Conservation (phyloP, 2,329 filamentous ascomycete species). For the Cladosporium sphaerospermum region DNA sequence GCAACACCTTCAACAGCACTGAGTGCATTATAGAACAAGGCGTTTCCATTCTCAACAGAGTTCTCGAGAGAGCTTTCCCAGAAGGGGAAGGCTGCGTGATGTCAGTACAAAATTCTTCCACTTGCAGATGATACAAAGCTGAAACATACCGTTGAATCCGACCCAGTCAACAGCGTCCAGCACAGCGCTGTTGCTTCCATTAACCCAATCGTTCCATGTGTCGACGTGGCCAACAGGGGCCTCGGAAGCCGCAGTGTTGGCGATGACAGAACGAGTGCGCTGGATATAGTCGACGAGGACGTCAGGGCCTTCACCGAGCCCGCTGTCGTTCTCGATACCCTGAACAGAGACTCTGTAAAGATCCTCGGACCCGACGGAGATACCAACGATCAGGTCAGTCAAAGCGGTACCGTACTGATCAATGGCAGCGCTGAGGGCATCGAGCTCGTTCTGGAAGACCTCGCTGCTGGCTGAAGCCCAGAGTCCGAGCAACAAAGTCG, state of each 20-base stretch:
- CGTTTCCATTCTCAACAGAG: slow-evolving; percentile 56
- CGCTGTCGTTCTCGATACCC: slow-evolving; percentile 57
- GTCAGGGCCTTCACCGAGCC: slow-evolving; percentile 57
- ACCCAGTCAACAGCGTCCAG: slow-evolving; percentile 69
- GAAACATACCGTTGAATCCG: slow-evolving; percentile 60
- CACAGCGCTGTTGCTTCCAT: slow-evolving; percentile 64
- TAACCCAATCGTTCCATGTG: slow-evolving; percentile 71
- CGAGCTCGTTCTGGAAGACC: slow-evolving; percentile 64
- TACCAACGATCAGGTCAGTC: slow-evolving; percentile 57
- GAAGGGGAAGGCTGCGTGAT: slow-evolving; percentile 57
- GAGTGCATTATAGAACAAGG: slow-evolving; percentile 63
- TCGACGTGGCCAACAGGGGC: slow-evolving; percentile 76
- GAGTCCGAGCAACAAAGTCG: slow-evolving; percentile 71
- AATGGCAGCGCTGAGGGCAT: slow-evolving; percentile 65
- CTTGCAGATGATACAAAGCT: too few species aligned
- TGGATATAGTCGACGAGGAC: slow-evolving; percentile 64
- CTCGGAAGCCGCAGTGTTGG: slow-evolving; percentile 49
- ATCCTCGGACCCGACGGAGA: slow-evolving; percentile 83
- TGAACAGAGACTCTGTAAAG: slow-evolving; percentile 60
- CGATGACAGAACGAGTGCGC: slow-evolving; percentile 58
- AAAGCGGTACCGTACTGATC: slow-evolving; percentile 61
- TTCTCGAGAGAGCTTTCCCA: slow-evolving; percentile 67
- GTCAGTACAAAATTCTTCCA: background rate
- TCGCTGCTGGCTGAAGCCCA: slow-evolving; percentile 54
- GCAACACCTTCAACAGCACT: slow-evolving; percentile 53